A percentile compares a stretch with the other conserved stretches of the same genome.
Evolutionary conservation across 495 filamentous ascomycete genomes (phyloP).

Genomic region (Amorphotheca resinae): DNA sequence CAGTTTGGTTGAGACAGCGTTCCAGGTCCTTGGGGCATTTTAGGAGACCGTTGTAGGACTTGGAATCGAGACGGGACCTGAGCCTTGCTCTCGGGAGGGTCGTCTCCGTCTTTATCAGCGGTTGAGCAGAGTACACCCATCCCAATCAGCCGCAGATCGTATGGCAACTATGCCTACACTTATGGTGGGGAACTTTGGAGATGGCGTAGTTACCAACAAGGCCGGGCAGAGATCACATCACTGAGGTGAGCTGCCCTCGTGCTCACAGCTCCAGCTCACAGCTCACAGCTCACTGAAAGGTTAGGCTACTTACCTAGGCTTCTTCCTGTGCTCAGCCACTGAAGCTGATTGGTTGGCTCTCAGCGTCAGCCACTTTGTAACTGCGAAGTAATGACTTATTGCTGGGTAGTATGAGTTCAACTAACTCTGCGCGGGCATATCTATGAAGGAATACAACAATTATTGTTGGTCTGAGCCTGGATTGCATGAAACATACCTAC

Average conservation of each 20-base stretch:
- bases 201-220: slow-evolving; percentile 8
- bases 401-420: too few relatives aligned
- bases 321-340: neutral
- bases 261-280: neutral
- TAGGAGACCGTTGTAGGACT: slow-evolving; percentile 12
- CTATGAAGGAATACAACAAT: too few relatives aligned
- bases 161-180: slow-evolving; percentile 10
- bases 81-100: slow-evolving; percentile 13
- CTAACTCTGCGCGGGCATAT: too few relatives aligned
- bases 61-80: slow-evolving; percentile 3
- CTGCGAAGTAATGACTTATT: too few relatives aligned
- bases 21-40: slow-evolving; percentile 10
- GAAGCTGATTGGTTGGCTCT: slow-evolving; percentile 7
- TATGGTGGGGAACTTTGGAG: slow-evolving; percentile 4
- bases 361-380: neutral
- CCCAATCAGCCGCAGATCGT: slow-evolving; percentile 5
- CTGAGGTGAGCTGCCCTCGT: neutral
- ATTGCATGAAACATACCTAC: too few relatives aligned
- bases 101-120: slow-evolving; percentile 18
- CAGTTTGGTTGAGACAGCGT: slow-evolving; percentile 10
- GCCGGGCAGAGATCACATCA: neutral
- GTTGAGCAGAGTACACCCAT: slow-evolving; percentile 17
- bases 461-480: too few relatives aligned
- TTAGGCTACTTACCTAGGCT: neutral
- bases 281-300: too few relatives aligned